Base-by-base conservation (phyloP, 2,329 filamentous ascomycete species). In the Aulographum hederae region DNA sequence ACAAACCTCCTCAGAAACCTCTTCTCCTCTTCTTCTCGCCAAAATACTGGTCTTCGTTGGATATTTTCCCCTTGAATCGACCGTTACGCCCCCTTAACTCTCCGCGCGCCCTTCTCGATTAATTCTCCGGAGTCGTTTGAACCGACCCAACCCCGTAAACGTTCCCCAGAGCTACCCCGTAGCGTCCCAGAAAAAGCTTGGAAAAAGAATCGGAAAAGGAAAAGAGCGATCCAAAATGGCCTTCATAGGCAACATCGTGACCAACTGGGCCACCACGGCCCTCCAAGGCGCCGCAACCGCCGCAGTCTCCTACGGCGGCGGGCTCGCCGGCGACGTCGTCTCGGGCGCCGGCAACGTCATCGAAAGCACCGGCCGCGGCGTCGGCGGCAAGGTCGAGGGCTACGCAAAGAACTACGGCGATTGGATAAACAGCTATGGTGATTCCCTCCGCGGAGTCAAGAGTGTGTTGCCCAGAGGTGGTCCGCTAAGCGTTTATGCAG, bases 361-460 rank as follows among this genome's bases (percentile, higher is more conserved):
- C 21, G 21, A 25, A n/a, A 25, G n/a, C 21, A n/a, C 21, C 8
- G 21, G 21, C n/a, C 21, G 21, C n/a, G 8, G 8, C 8, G 21
- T 25, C n/a, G 21, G 21, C 21, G 21, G n/a, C 21, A 25, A 25
- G n/a, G 21, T 25, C 8, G 8, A 8, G n/a, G 21, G 21, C 21
- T 25, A 25, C 21, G 21, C 21, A n/a, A n/a, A 8, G 8, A 8
- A n/a, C 21, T 25, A 25, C n/a, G 21, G 21, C 21, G n/a, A 8
- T n/a, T 25, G 21, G 21, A n/a, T 25, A n/a, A 25, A 25, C n/a
- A n/a, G 21, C 21, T 25, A 25, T n/a, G 21, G 21, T n/a, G 21
- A 25, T n/a, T 8, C 8, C 8, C 21, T 25, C n/a, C 21, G 21
- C 8, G 21, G 21, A 8, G 21, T n/a, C 21, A 8, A 8, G n/a